Percentiles rank a stretch among this genome's conserved stretches.
These are phyloP conservation scores for Biscogniauxia mediterranea DNA, from an alignment of 2,329 filamentous ascomycete genomes.

Conservation along the genomic window DNA sequence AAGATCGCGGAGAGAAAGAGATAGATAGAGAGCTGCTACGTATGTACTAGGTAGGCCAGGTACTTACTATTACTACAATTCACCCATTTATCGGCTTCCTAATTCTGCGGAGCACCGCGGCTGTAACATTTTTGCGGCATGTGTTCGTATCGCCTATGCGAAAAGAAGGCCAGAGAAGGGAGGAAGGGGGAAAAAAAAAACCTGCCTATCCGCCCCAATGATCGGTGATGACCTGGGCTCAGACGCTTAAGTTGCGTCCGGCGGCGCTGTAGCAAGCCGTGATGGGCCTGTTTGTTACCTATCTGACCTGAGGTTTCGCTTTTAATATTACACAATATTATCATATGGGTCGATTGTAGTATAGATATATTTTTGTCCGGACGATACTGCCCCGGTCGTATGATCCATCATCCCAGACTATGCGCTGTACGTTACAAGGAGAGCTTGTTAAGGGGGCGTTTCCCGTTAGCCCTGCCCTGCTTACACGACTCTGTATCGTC, in stretches of 20 bases:
- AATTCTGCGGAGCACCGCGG: neutral
- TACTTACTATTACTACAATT: no score
- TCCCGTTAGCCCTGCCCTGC: neutral
- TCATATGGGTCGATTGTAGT: constrained; percentile 4
- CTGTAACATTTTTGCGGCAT: neutral
- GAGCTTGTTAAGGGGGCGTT: neutral
- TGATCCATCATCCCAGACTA: constrained; percentile 1
- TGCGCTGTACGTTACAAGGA: neutral
- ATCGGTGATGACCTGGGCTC: neutral
- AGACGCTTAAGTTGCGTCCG: neutral
- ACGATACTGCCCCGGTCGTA: constrained; percentile 3
- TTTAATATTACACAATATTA: constrained; percentile 3
- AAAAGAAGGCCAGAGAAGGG: no score
- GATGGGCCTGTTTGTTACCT: no score
- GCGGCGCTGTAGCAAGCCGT: neutral
- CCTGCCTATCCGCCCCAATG: neutral
- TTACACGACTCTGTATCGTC: neutral
- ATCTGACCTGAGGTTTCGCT: neutral
- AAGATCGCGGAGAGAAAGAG: constrained; percentile 4
- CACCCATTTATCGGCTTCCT: neutral
- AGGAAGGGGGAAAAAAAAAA: neutral
- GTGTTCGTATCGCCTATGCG: neutral
- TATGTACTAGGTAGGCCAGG: no score
- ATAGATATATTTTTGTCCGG: neutral
- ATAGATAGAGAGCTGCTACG: neutral